phyloP scores from a whole-genome alignment of 257 asterid species.

The Striga asiatica region DNA sequence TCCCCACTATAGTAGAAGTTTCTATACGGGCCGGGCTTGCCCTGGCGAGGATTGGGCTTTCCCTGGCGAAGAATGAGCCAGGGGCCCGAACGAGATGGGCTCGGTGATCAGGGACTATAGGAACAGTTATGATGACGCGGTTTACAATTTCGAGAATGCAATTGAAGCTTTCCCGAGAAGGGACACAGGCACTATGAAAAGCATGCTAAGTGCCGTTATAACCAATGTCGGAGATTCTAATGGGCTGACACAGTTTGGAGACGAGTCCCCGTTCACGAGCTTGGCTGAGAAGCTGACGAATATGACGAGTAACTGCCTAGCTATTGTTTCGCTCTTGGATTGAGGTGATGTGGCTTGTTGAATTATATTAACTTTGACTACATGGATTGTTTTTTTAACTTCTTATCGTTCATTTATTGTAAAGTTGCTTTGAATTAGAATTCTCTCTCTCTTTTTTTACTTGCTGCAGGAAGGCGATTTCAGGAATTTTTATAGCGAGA shows the following conservation, averaged over 20 bases:
- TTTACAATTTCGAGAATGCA: slow-evolving; percentile 21
- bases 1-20: slow-evolving; percentile 18
- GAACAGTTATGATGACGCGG: slow-evolving; percentile 15
- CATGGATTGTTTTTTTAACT: no score
- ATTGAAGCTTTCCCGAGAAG: slow-evolving; percentile 15
- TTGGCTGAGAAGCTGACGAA: slow-evolving; percentile 23
- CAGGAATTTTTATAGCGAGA: no score
- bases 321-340: slow-evolving; percentile 23
- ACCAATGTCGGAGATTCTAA: slow-evolving; percentile 36
- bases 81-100: slow-evolving; percentile 10
- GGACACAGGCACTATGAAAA: slow-evolving; percentile 36
- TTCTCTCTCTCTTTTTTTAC: background rate
- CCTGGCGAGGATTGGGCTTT: slow-evolving; percentile 9
- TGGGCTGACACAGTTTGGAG: slow-evolving; percentile 5
- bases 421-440: background rate
- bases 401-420: no score
- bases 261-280: slow-evolving; percentile 14
- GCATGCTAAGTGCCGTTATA: slow-evolving; percentile 44
- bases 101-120: slow-evolving; percentile 20
- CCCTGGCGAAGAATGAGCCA: slow-evolving; percentile 11
- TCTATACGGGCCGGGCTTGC: slow-evolving; percentile 16
- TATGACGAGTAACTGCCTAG: slow-evolving; percentile 50
- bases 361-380: background rate
- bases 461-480: no score
- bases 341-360: background rate